Conservation (phyloP, 2,329 filamentous ascomycete genomes). For the Claviceps capensis region DNA sequence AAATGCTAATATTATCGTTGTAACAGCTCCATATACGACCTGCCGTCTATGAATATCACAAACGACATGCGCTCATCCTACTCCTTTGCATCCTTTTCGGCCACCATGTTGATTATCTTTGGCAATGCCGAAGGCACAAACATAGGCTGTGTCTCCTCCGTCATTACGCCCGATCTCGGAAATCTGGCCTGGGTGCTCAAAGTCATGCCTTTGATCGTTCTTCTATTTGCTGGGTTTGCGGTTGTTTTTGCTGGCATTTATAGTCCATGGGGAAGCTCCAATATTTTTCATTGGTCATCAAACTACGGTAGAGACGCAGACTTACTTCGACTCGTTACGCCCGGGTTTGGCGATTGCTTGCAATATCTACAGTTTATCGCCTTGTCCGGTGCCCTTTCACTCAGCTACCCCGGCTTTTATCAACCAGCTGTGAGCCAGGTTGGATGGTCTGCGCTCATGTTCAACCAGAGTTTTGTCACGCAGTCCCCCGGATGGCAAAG, state of each 20-base stretch:
- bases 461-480: constrained; percentile 80
- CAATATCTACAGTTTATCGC: constrained; percentile 93
- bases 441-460: constrained; percentile 82
- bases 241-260: constrained; percentile 75
- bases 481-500: constrained; percentile 50
- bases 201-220: constrained; percentile 64
- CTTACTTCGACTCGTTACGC: constrained; percentile 79
- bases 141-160: constrained; percentile 70
- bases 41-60: constrained; percentile 61
- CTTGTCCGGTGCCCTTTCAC: constrained; percentile 71
- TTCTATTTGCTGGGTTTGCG: constrained; percentile 68
- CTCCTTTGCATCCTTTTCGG: constrained; percentile 67
- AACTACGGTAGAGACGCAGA: constrained; percentile 95
- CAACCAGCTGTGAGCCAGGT: constrained; percentile 81
- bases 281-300: constrained; percentile 92
- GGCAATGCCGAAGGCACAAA: constrained; percentile 50
- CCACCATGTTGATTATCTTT: constrained; percentile 61
- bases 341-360: constrained; percentile 89
- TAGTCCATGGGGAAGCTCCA: constrained; percentile 85
- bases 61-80: constrained; percentile 73
- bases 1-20: neutral
- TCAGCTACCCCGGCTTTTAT: constrained; percentile 88
- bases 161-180: constrained; percentile 73
- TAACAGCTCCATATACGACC: constrained; percentile 15
- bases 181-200: constrained; percentile 52